Conservation (phyloP, 1,284 basidiomycete species). For the Inonotus hispidus region DNA sequence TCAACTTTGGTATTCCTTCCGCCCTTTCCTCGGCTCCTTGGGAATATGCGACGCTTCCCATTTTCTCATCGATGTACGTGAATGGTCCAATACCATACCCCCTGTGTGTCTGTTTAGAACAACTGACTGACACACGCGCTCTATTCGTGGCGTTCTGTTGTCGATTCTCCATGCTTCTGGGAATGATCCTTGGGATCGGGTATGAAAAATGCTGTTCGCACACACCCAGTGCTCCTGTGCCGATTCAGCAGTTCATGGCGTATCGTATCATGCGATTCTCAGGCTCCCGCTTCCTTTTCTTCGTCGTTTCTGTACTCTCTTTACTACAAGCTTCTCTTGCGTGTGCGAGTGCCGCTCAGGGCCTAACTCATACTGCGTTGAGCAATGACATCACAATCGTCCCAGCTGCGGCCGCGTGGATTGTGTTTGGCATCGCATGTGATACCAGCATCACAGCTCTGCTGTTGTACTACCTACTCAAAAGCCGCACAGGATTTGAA, state of each 20-base stretch:
- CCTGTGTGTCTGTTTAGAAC: not conserved
- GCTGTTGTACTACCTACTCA: not conserved
- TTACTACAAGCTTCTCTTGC: conserved; percentile 23
- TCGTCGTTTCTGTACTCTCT: conserved; percentile 23
- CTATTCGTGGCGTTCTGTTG: conserved; percentile 14
- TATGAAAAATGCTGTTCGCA: not conserved
- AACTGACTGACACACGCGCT: not conserved
- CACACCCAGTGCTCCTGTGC: conserved; percentile 27
- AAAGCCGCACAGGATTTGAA: conserved; percentile 3
- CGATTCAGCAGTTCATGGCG: conserved; percentile 32
- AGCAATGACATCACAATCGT: conserved; percentile 14
- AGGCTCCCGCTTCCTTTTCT: conserved; percentile 23
- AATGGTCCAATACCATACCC: not conserved
- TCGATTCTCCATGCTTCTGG: not conserved
- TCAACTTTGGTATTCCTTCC: conserved; percentile 27
- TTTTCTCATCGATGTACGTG: conserved; percentile 20
- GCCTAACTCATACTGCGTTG: conserved; percentile 19
- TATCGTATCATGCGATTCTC: conserved; percentile 29
- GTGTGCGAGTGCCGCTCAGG: conserved; percentile 16
- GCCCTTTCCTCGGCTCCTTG: conserved; percentile 27
- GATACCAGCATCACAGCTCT: conserved; percentile 16
- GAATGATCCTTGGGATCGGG: not conserved
- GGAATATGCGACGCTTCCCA: conserved; percentile 30
- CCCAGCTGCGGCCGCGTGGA: conserved; percentile 21
- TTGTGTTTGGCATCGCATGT: conserved; percentile 15